Base-by-base conservation (phyloP, 768 basidiomycete species). In the Amanita molliuscula region DNA sequence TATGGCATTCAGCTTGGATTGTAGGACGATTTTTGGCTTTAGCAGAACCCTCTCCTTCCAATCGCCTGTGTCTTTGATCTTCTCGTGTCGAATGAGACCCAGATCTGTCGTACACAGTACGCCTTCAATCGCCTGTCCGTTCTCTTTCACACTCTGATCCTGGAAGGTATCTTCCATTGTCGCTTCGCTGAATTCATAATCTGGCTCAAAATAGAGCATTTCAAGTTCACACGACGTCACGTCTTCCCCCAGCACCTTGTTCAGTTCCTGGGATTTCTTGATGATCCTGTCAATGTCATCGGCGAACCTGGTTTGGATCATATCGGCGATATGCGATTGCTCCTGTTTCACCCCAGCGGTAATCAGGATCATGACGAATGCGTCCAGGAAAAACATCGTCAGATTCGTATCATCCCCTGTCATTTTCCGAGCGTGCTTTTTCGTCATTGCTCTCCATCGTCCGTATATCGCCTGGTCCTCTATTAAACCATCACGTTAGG, bases 81-180 rank as follows among this genome's bases (percentile, higher is more conserved):
- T 71, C 51, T 66, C 69, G 9, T 67, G 65, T 26, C 68, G 62
- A 6, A 65, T 65, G 29, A 82, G 63, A 2, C 79, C 80, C 3
- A 82, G 66, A 44, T 79, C 75, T 16, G 74, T 79, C 41, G 79
- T 79, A 55, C 81, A 81, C 16, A 82, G 56, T 4, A 81, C 67
- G 8, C 54, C 52, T 47, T 70, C 70, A 16, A 40, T 44, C 6
- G 58, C 55, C 6, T 54, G 59, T 4, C 53, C 51, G 11, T 44
- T 54, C 18, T 40, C 54, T 34, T 52, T 53, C 4, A 52, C 36
- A 10, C 10, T 29, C 31, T 42, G 48, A 26, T 44, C 48, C 16
- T 41, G 59, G 52, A 75, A 64, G 4, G 69, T 68, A 48, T 74
- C 70, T 26, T 77, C 71, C 79, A 82, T 78, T 42, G 58, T 61